Evolutionary conservation across 176 grass and related monocot species (phyloP), one percentile per base, ranked within the genome.

Genomic region (Phyllostachys edulis): DNA sequence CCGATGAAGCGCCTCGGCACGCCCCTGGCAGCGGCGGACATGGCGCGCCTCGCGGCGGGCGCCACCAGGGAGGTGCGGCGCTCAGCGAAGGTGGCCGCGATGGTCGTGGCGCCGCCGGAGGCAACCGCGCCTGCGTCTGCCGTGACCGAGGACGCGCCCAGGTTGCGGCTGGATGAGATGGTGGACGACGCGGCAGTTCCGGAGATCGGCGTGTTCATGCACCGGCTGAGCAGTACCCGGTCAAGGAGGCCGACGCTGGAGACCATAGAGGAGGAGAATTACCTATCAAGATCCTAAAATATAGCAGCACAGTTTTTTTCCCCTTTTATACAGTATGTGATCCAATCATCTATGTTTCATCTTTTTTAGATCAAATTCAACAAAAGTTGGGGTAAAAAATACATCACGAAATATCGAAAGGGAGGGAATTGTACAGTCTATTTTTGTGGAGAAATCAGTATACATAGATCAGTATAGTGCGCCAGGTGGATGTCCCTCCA

Each of bases 191-290:
- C 46, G 2, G 78, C 51, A 21, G 92, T 82, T 1, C 80, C 62
- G 2, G 89, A 87, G 82, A 88, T 93, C 18, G 80, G 34, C 79
- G 89, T 77, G 81, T 50, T 94, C 29, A 96, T 90, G 63, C 91
- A 99, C 72, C 89, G 91, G 39, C 62, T 90, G 73, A 99, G 93
- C 76, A 52, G 65, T 71, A 44, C 83, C 18, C 71, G 93, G 32
- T 94, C 91, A 0, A 85, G 91, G 73, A 85, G 69, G n/a, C 93
- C 96, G 0, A 73, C 87, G 20, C 85, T 99, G 88, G 96, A 99
- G 74, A 99, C 96, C n/a, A 99, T 99, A 50, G 29, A 86, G 5
- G 96, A 99, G 66, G 96, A 99, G 60, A 75, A 82, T 46, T 89
- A 77, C 88, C 0, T 66, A 8, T 72, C 52, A 0, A 92, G 81